A percentile compares a stretch with the other conserved stretches of the same genome.
Conservation (phyloP, 768 basidiomycete genomes). For the Lyophyllum shimeji region DNA sequence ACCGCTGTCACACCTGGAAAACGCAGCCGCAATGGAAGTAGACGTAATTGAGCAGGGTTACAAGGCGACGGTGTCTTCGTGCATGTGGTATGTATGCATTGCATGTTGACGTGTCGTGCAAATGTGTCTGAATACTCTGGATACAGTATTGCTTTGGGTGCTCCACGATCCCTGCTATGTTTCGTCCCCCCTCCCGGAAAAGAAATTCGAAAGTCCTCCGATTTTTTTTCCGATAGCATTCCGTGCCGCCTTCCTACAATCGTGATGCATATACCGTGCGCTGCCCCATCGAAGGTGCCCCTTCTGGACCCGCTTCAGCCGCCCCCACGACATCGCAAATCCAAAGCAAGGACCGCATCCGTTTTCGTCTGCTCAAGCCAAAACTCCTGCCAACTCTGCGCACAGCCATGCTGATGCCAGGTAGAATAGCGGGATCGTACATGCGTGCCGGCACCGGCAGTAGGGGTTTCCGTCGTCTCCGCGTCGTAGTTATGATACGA, state of each 20-base stretch:
- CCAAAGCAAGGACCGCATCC: slow-evolving; percentile 61
- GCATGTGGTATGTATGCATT: slow-evolving; percentile 1
- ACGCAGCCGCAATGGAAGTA: slow-evolving; percentile 19
- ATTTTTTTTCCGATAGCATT: slow-evolving; percentile 55
- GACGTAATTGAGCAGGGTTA: slow-evolving; percentile 13
- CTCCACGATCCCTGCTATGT: background rate
- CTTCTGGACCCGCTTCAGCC: slow-evolving; percentile 59
- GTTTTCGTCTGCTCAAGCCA: slow-evolving; percentile 75
- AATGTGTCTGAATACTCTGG: background rate
- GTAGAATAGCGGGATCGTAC: slow-evolving; percentile 60
- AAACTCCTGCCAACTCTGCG: slow-evolving; percentile 73
- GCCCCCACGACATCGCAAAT: slow-evolving; percentile 66
- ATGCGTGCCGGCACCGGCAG: no score
- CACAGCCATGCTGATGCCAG: slow-evolving; percentile 74
- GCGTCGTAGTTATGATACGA: no score
- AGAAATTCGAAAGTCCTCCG: slow-evolving; percentile 63
- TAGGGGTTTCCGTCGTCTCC: no score
- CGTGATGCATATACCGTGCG: slow-evolving; percentile 76
- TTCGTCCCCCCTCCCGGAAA: slow-evolving; percentile 35
- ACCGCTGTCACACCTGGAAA: slow-evolving; percentile 17
- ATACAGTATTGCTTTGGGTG: background rate
- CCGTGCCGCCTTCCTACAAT: slow-evolving; percentile 62
- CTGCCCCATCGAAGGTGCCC: slow-evolving; percentile 72
- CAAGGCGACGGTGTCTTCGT: background rate
- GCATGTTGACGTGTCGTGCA: background rate